These are phyloP conservation scores for Narthecium ossifragum DNA, from an alignment of 106 monocot species.

Conservation along the genomic window DNA sequence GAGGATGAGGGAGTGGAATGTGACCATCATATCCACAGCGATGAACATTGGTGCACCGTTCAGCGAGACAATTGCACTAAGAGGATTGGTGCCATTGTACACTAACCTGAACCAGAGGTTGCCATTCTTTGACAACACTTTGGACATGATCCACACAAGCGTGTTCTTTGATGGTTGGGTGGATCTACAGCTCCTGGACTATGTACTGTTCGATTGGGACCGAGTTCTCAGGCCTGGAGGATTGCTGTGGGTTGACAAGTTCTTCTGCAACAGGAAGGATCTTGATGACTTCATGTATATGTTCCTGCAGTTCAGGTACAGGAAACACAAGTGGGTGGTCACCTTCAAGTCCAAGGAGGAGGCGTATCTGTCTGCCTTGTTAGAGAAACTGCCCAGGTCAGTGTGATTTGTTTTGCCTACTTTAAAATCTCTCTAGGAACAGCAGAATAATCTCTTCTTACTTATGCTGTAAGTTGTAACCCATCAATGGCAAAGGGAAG, in stretches of 20 bases:
- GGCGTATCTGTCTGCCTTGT: slow-evolving; percentile 31
- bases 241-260: slow-evolving; percentile 39
- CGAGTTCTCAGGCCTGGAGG: slow-evolving; percentile 36
- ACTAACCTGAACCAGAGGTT: slow-evolving; percentile 45
- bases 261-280: slow-evolving; percentile 38
- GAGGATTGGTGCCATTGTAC: slow-evolving; percentile 71
- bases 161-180: slow-evolving; percentile 45
- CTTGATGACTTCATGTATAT: slow-evolving; percentile 44
- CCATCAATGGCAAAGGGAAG: no score
- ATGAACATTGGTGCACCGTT: slow-evolving; percentile 80
- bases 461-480: no score
- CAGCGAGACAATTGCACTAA: slow-evolving; percentile 65
- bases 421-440: no score
- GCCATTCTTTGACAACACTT: slow-evolving; percentile 87
- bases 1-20: slow-evolving; percentile 74
- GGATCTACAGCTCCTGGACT: slow-evolving; percentile 33
- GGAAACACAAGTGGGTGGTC: slow-evolving; percentile 38
- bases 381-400: slow-evolving; percentile 30
- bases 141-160: slow-evolving; percentile 80
- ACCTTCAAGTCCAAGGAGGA: slow-evolving; percentile 30
- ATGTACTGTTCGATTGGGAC: slow-evolving; percentile 39
- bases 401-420: slow-evolving; percentile 7
- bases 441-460: no score
- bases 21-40: slow-evolving; percentile 73
- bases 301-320: slow-evolving; percentile 44